Evolutionary conservation across 768 basidiomycete species (phyloP).

Genomic region (Psilocybe cubensis): DNA sequence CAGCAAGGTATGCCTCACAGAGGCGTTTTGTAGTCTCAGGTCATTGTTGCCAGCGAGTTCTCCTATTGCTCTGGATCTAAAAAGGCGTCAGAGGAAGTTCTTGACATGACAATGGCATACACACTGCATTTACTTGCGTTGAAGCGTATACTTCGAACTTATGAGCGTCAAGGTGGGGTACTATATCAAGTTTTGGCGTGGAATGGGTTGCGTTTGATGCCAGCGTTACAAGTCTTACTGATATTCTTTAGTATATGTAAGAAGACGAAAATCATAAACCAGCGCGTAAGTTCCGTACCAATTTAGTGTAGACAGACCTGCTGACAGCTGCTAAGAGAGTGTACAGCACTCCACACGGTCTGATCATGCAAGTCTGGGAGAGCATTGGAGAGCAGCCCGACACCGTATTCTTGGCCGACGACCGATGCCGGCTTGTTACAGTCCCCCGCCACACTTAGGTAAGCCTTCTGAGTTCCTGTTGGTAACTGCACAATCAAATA

Average conservation of each 20-base stretch:
- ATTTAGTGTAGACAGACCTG: background rate
- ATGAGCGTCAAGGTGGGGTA: background rate
- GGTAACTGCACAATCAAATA: too few species aligned
- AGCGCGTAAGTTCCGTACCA: background rate
- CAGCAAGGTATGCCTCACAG: background rate
- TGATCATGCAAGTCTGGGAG: background rate
- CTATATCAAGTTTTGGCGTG: too few species aligned
- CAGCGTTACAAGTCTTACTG: too few species aligned
- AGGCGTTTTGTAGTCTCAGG: background rate
- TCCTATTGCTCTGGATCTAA: background rate
- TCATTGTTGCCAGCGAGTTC: background rate
- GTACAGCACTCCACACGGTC: background rate
- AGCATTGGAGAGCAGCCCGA: background rate
- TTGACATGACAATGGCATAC: background rate
- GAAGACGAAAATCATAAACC: too few species aligned
- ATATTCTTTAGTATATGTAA: too few species aligned
- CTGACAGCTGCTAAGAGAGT: background rate
- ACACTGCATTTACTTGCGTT: background rate
- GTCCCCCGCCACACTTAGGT: background rate
- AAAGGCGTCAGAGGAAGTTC: background rate
- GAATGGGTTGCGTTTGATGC: background rate
- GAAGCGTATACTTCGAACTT: background rate
- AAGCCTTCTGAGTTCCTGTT: background rate
- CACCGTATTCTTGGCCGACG: background rate
- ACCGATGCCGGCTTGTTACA: background rate